Base-by-base conservation (phyloP, 1,284 basidiomycete species). In the Mrakiaceae sp. region DNA sequence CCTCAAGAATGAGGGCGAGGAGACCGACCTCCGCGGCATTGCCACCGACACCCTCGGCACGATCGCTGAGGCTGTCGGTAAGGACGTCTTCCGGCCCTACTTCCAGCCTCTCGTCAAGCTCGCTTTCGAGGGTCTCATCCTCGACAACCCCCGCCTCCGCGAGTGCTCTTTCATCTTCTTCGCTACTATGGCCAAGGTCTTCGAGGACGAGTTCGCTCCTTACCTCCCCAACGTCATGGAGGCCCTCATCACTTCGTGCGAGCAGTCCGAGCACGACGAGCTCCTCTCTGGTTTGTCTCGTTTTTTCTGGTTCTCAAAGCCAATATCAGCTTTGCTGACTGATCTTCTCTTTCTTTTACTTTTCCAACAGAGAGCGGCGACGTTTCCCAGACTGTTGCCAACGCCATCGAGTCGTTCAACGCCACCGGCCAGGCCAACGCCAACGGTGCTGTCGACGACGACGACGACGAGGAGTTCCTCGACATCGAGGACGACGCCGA, bases 141-240 rank as follows among this genome's bases (percentile, higher is more conserved):
- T 95, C 77, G 88, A 90, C 70, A 79, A 80, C 73, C 87, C 93
- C 5, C 83, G 93, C 68, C 81, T 98, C 67, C 84, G 92, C 70
- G 96, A 99, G 78, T 97, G 93, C 78, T 90, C 88, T 72, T 98
- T 97, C 85, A 81, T 99, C 72, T 98, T 98, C 84, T 98, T 98
- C 72, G 90, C 93, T 68, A 92, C 96, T 70, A 95, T 98, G 89
- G 88, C 94, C 42, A 84, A 90, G 62, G 93, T 98, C 43, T 99
- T 97, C 73, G 90, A 86, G 68, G 90, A 90, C 68, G 94, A 98
- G 73, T 98, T 98, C 72, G 86, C 90, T 7, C 83, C 82, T 16
- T 98, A 91, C 78, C 82, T 98, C 48, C 84, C 86, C 16, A 84
- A 83, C 69, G 90, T 97, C 68, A 85, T 98, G 48, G 92, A 94